Evolutionary conservation across 768 basidiomycete genomes (phyloP).

Genomic region (Serendipita indica): DNA sequence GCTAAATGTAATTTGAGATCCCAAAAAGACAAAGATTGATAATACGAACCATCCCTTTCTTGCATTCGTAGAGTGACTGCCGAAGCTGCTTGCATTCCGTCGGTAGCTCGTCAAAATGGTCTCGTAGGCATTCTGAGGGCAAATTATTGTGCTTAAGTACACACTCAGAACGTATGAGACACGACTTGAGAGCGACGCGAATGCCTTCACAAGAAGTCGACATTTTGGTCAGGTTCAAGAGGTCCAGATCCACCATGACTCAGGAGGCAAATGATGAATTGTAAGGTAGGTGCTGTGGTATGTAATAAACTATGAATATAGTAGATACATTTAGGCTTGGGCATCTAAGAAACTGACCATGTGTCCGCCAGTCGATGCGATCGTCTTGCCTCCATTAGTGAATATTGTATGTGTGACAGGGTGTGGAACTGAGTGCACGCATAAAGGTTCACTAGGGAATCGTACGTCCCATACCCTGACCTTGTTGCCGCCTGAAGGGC

Average conservation of each 20-base stretch:
- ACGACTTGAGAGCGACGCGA: conserved; percentile 65
- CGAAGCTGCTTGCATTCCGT: conserved; percentile 66
- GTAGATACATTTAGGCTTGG: not conserved
- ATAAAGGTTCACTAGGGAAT: not conserved
- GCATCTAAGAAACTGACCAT: not conserved
- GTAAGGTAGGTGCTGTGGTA: not conserved
- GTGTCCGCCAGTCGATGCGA: not conserved
- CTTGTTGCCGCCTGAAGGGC: not conserved
- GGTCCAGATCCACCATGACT: not conserved
- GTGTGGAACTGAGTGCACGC: not conserved
- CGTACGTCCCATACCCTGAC: not conserved
- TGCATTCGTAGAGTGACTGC: conserved; percentile 78
- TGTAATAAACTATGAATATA: not conserved
- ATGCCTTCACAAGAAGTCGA: conserved; percentile 69
- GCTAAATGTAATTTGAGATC: conserved; percentile 24
- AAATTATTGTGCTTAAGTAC: conserved; percentile 60
- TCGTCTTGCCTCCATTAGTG: not conserved
- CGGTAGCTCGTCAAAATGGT: conserved; percentile 63
- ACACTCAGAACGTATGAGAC: conserved; percentile 74
- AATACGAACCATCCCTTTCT: conserved; percentile 64
- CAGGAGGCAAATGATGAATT: not conserved
- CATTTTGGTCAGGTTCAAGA: conserved; percentile 29
- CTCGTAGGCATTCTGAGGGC: conserved; percentile 74
- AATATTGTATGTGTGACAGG: not conserved
- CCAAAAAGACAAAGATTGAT: not conserved